Conservation (phyloP, 1,284 basidiomycete genomes). For the Trametes pubescens region DNA sequence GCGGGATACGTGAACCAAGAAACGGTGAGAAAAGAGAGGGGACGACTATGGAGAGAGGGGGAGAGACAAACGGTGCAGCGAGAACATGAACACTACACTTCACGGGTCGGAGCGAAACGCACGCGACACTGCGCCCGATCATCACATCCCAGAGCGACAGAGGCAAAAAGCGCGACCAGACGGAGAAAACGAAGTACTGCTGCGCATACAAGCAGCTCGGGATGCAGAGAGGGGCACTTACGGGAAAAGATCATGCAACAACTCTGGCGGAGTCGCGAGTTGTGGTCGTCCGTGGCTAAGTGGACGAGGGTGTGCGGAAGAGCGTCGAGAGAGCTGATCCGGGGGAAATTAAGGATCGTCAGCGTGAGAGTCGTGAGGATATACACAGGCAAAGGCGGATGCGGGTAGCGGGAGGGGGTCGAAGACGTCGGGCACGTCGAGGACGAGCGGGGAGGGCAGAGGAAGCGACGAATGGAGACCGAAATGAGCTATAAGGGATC, state of each 20-base stretch:
- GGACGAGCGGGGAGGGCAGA: conserved; percentile 40
- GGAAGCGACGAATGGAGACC: conserved; percentile 46
- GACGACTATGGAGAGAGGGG: conserved; percentile 3
- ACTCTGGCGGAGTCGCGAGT: conserved; percentile 22
- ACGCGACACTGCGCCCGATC: conserved; percentile 36
- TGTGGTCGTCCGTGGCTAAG: conserved; percentile 40
- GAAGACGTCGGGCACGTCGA: conserved; percentile 45
- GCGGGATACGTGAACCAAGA: conserved; percentile 24
- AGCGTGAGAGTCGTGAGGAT: conserved; percentile 34
- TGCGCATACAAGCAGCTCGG: conserved; percentile 15
- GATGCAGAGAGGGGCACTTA: conserved; percentile 43
- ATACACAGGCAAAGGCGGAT: conserved; percentile 31
- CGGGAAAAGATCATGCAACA: conserved; percentile 49
- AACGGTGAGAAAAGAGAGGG: conserved; percentile 4
- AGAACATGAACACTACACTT: conserved; percentile 32
- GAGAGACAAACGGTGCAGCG: neutral
- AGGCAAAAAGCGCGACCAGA: neutral
- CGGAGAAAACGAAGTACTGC: neutral
- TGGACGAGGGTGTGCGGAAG: conserved; percentile 29
- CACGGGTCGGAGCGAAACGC: conserved; percentile 26
- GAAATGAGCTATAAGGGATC: conserved; percentile 48
- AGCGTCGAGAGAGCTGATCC: conserved; percentile 40
- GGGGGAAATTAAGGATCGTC: conserved; percentile 42
- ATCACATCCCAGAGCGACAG: conserved; percentile 26
- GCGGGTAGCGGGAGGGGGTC: conserved; percentile 36